Percentiles rank a stretch among this genome's conserved stretches.
Conservation (phyloP, 2,329 filamentous ascomycete genomes). For the Aspergillus thermomutatus region DNA sequence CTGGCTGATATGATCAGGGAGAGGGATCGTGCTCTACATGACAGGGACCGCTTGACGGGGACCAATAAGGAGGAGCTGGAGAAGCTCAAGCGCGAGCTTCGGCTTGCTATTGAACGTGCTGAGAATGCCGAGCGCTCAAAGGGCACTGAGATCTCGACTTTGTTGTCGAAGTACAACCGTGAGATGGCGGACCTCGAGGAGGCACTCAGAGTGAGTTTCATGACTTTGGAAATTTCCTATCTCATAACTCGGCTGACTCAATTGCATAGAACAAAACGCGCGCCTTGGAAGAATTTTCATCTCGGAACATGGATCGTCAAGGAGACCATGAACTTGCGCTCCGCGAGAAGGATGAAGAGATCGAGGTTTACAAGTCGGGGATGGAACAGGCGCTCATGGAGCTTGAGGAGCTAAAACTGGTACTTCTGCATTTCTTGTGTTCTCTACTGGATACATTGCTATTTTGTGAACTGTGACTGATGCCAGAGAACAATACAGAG, state of each 20-base stretch:
- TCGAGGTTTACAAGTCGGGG: constrained; percentile 95
- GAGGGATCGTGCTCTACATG: constrained; percentile 86
- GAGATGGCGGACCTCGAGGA: constrained; percentile 97
- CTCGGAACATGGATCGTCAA: constrained; percentile 73
- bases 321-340: constrained; percentile 82
- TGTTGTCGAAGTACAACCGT: constrained; percentile 93
- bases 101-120: constrained; percentile 84
- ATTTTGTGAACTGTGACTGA: not conserved
- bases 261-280: constrained; percentile 73
- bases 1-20: constrained; percentile 98
- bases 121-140: constrained; percentile 92
- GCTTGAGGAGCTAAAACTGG: constrained; percentile 76
- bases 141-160: constrained; percentile 88
- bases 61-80: constrained; percentile 90
- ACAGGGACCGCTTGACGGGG: constrained; percentile 82
- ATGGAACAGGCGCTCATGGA: constrained; percentile 96
- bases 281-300: constrained; percentile 77
- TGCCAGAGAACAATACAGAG: constrained; percentile 40
- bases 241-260: constrained; percentile 8
- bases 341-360: constrained; percentile 92
- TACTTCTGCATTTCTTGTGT: constrained; percentile 21
- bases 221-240: not conserved
- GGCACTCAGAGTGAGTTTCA: constrained; percentile 58
- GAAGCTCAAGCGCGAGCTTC: constrained; percentile 88
- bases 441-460: not conserved